A percentile compares a stretch with the other conserved stretches of the same genome.
Conservation (phyloP, 495 filamentous ascomycete species). For the Extremus antarcticus region DNA sequence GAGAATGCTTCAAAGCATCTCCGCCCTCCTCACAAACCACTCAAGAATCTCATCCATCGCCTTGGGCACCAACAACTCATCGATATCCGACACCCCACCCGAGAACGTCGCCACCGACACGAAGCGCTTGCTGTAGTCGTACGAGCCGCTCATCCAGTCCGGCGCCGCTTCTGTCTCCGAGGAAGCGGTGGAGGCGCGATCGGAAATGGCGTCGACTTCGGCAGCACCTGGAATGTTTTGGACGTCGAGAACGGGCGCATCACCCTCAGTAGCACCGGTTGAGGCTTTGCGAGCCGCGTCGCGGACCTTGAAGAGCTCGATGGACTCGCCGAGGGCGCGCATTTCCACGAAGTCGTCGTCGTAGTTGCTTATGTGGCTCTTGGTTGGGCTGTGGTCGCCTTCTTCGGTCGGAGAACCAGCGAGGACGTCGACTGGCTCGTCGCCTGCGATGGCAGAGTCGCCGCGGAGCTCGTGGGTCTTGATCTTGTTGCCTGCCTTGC, state of each 20-base stretch:
- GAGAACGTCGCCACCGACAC: not conserved
- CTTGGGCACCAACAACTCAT: not conserved
- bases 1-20: not conserved
- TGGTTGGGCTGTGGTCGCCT: no score
- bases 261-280: not conserved
- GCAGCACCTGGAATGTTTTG: not conserved
- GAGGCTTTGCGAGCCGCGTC: not conserved
- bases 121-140: not conserved
- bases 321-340: not conserved
- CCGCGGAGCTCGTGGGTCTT: not conserved
- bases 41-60: not conserved
- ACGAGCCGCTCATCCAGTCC: not conserved
- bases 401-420: no score
- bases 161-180: not conserved
- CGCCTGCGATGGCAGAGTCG: no score
- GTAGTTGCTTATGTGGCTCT: not conserved
- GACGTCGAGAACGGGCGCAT: not conserved
- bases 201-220: not conserved
- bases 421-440: not conserved
- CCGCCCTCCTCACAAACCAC: not conserved
- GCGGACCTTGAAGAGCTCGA: not conserved
- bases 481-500: not conserved
- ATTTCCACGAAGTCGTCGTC: not conserved
- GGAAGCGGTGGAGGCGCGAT: not conserved
- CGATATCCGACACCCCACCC: not conserved